Base-by-base conservation (phyloP, 2,329 filamentous ascomycete species). In the Talaromyces verruculosus region DNA sequence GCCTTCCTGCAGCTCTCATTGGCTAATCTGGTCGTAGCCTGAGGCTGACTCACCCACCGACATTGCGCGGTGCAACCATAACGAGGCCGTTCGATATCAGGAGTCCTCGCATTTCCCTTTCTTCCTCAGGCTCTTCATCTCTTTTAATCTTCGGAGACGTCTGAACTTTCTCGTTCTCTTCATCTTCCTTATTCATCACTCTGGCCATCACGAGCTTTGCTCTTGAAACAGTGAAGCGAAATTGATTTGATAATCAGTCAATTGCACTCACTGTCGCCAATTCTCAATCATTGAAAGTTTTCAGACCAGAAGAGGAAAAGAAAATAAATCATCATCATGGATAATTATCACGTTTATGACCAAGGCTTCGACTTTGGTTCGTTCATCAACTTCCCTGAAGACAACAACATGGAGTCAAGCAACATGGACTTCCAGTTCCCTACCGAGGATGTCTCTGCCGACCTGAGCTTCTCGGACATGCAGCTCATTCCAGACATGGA, bases 361-460 rank as follows among this genome's bases (percentile, higher is more conserved):
- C 75, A 77, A 58, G 74, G 71, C 70, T 67, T 75, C 41, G 75
- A 77, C 67, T 76, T 77, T 63, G 75, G 76, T 60, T 71, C 74
- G 67, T 74, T 74, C 63, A 73, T 78, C 63, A 71, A 77, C 53
- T 70, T 71, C 22, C 64, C 71, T 15, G 71, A 65, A 22, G 73
- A 74, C 64, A 65, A 73, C 65, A 64, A 74, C 30, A 73, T 72
- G 58, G 71, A 74, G 66, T 70, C 73, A 17, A 41, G 22, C 19
- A 41, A 30, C 25, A 37, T 19, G 28, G 62, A 64, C 28, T 58
- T 58, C 15, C 51, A 47, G 15, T 64, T 64, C 39, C 53, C 62
- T 41, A 25, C 61, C 2, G 49, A 47, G 13, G 51, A 58, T 33
- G 17, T 43, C 35, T 57, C 61, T 8, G 35, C 41, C 35, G 61